A percentile compares a stretch with the other conserved stretches of the same genome.
These are phyloP conservation scores for Neoascochyta sp. DNA, from an alignment of 2,329 filamentous ascomycete species.

Conservation along the genomic window DNA sequence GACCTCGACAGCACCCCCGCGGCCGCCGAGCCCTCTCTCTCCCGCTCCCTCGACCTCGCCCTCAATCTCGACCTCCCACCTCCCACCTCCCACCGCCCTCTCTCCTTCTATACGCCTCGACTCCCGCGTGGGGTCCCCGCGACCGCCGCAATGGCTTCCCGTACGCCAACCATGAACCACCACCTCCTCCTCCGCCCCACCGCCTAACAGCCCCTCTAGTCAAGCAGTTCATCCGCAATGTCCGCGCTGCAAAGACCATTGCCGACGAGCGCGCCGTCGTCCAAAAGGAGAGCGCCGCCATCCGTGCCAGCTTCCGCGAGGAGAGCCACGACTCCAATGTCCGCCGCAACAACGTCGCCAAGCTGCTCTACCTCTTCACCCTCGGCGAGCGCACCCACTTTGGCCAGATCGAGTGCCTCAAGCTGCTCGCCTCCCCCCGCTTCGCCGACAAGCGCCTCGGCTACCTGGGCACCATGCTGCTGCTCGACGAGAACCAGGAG, in stretches of 20 bases:
- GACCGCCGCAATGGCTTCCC: conserved; percentile 55
- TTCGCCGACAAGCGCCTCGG: conserved; percentile 97
- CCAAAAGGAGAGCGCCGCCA: conserved; percentile 97
- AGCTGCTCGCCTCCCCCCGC: conserved; percentile 90
- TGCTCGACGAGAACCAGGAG: conserved; percentile 97
- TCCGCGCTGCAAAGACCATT: conserved; percentile 96
- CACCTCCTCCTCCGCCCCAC: too few species aligned
- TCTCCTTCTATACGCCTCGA: conserved; percentile 20
- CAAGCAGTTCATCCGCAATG: conserved; percentile 99
- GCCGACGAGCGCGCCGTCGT: conserved; percentile 98
- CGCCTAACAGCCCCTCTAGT: conserved; percentile 63
- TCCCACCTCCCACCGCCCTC: conserved; percentile 4
- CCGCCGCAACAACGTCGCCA: conserved; percentile 96
- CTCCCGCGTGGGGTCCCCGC: conserved; percentile 48
- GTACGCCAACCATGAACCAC: conserved; percentile 43
- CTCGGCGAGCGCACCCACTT: conserved; percentile 97
- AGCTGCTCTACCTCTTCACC: conserved; percentile 96
- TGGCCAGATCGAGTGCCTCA: conserved; percentile 98
- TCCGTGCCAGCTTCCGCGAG: conserved; percentile 94
- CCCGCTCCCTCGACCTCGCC: conserved; percentile 2
- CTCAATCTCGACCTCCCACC: too few species aligned
- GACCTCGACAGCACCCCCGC: conserved; percentile 7
- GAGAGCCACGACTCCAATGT: conserved; percentile 90
- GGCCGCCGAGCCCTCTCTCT: background rate
- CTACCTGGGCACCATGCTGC: conserved; percentile 90